phyloP scores from a whole-genome alignment of 345 rosid genomes.

The Camelina laxa region DNA sequence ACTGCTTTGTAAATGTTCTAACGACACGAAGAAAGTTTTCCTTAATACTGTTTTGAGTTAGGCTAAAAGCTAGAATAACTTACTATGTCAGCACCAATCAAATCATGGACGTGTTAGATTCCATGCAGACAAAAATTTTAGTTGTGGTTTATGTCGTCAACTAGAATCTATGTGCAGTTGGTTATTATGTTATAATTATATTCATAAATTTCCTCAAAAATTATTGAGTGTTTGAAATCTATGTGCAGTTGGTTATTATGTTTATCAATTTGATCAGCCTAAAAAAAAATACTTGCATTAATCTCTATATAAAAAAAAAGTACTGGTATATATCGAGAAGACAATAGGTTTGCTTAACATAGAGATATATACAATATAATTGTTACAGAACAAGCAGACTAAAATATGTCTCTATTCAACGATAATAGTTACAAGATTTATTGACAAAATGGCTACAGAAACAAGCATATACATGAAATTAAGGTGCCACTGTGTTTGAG shows the following conservation, averaged over 20 bases:
- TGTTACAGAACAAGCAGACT: not conserved
- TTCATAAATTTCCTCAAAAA: too few species aligned
- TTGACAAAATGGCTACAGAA: not conserved
- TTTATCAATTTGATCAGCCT: not conserved
- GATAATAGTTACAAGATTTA: not conserved
- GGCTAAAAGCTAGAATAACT: constrained; percentile 18
- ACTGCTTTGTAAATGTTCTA: not conserved
- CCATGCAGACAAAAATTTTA: constrained; percentile 22
- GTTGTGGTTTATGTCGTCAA: constrained; percentile 15
- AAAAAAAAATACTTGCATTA: too few species aligned
- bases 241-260: constrained; percentile 19
- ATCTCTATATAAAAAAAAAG: too few species aligned
- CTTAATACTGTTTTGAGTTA: constrained; percentile 13
- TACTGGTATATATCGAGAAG: too few species aligned
- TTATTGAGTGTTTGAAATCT: constrained; percentile 23
- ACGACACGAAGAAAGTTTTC: constrained; percentile 7
- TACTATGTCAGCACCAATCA: constrained; percentile 28
- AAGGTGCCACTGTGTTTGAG: constrained; percentile 10
- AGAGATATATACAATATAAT: not conserved
- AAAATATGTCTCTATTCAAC: constrained; percentile 11
- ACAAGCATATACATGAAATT: not conserved
- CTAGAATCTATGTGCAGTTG: constrained; percentile 30
- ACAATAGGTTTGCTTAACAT: too few species aligned
- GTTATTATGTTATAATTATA: constrained; percentile 20
- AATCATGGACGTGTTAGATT: constrained; percentile 43